These are phyloP conservation scores for Ogataea trehaloabstinens DNA, from an alignment of 805 yeast species.

Conservation along the genomic window DNA sequence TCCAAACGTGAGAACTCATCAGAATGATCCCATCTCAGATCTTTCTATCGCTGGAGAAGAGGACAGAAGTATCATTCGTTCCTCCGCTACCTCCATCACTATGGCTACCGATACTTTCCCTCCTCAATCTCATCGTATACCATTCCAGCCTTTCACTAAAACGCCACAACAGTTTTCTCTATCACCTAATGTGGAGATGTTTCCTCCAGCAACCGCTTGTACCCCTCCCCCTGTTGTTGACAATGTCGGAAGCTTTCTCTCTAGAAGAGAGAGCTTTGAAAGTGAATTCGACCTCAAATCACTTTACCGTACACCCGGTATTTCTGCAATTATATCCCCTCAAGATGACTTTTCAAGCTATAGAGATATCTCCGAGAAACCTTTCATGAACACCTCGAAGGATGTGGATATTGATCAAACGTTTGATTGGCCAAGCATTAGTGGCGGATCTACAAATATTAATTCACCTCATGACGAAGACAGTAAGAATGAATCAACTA, in stretches of 20 bases:
- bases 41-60: constrained; percentile 16
- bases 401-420: not conserved
- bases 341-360: constrained; percentile 3
- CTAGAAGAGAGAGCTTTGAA: constrained; percentile 22
- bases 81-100: constrained; percentile 1
- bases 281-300: constrained; percentile 21
- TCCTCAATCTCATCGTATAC: not conserved
- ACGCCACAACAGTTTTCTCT: constrained; percentile 1
- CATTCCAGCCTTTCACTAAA: constrained; percentile 6
- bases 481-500: constrained; percentile 2
- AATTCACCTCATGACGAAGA: constrained; percentile 2
- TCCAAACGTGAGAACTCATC: constrained; percentile 7
- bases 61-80: not conserved
- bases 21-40: constrained; percentile 7
- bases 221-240: constrained; percentile 26
- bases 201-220: constrained; percentile 33
- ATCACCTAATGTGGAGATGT: constrained; percentile 13
- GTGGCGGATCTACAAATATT: no score
- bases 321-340: constrained; percentile 1
- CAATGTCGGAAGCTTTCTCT: constrained; percentile 8
- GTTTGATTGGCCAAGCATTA: not conserved
- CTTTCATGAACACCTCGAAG: constrained; percentile 2
- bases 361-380: constrained; percentile 6
- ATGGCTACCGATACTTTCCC: not conserved
- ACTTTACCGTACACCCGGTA: constrained; percentile 6